Evolutionary conservation across 768 basidiomycete genomes (phyloP).

Genomic region (Termitomyces eurrhizus): DNA sequence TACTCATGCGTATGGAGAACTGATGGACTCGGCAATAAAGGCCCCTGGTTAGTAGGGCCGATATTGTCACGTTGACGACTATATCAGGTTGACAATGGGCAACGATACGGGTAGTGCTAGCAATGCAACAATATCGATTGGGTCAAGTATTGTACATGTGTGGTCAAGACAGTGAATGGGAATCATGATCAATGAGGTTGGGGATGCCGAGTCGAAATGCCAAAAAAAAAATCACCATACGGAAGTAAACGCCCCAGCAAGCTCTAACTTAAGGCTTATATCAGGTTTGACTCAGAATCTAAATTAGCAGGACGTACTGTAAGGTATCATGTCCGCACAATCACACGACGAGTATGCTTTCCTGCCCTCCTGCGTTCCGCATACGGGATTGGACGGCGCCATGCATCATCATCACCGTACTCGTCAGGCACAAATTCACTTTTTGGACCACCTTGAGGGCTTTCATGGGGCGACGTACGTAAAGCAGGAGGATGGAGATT

Average conservation of each 20-base stretch:
- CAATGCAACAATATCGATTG: constrained; percentile 4
- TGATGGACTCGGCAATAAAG: neutral
- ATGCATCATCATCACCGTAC: constrained; percentile 63
- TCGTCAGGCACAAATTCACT: constrained; percentile 42
- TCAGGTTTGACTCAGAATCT: constrained; percentile 3
- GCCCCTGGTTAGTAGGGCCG: neutral
- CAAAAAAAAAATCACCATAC: constrained; percentile 11
- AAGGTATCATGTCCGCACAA: constrained; percentile 44
- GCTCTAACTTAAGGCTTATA: constrained; percentile 9
- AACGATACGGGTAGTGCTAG: neutral
- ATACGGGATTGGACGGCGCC: constrained; percentile 70
- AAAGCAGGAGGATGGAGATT: constrained; percentile 33
- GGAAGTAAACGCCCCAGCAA: constrained; percentile 7
- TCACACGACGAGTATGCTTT: constrained; percentile 74
- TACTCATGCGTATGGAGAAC: neutral
- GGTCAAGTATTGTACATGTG: constrained; percentile 6
- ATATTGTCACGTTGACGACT: neutral
- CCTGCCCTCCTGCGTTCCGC: constrained; percentile 73
- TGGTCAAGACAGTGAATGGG: constrained; percentile 13
- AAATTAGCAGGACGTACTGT: constrained; percentile 11
- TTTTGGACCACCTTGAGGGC: constrained; percentile 32
- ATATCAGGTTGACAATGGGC: neutral
- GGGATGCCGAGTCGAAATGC: constrained; percentile 11
- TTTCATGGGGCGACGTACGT: constrained; percentile 47
- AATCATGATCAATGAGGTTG: constrained; percentile 7